These are phyloP conservation scores for Withania somnifera DNA, from an alignment of 305 asterid genomes.

Conservation along the genomic window DNA sequence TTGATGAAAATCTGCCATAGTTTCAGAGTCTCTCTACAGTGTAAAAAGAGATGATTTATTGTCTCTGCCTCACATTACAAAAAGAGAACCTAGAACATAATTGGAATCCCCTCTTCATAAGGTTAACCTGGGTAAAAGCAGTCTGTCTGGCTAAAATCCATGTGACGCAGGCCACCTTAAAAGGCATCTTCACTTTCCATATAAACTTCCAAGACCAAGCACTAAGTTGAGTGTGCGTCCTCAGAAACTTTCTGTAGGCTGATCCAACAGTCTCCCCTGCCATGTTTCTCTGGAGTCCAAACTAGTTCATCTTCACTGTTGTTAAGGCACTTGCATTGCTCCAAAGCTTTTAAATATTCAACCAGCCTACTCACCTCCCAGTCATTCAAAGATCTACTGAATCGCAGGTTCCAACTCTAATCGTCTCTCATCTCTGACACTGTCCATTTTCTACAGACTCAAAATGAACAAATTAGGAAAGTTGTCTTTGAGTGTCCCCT, in stretches of 20 bases:
- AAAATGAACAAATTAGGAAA: neutral
- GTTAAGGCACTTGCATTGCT: neutral
- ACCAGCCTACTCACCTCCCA: neutral
- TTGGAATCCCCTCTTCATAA: neutral
- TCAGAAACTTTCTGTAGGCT: neutral
- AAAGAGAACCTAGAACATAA: neutral
- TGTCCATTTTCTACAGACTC: neutral
- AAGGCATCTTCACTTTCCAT: neutral
- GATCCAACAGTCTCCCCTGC: neutral
- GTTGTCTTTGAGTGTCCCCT: neutral
- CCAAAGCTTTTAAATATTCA: neutral
- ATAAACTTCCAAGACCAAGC: neutral
- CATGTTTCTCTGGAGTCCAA: neutral
- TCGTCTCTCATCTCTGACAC: neutral
- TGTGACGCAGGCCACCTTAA: neutral
- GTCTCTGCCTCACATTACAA: neutral
- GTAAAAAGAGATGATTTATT: neutral
- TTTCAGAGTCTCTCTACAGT: neutral
- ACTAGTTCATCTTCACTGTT: neutral
- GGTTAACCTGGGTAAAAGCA: neutral
- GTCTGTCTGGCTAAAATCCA: neutral
- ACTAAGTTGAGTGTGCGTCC: neutral
- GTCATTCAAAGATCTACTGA: neutral
- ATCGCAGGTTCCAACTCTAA: neutral
- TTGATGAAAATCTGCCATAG: neutral